These are phyloP conservation scores for Fraxinus ornus DNA, from an alignment of 305 asterid genomes.

Conservation along the genomic window DNA sequence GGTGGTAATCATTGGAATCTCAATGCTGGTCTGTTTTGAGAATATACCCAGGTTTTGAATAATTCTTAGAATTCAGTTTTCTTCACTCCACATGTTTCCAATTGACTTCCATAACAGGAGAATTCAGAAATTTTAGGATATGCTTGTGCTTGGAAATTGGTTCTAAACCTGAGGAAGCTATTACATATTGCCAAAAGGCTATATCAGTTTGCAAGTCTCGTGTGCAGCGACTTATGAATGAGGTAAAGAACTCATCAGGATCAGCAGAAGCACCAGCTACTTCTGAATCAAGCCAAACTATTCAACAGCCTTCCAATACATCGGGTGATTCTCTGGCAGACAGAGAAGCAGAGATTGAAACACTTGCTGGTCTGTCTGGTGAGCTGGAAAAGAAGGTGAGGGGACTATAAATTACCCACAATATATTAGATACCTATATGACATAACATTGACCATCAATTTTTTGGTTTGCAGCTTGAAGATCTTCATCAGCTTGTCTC, in stretches of 20 bases:
- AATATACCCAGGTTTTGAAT: not conserved
- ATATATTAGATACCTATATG: not conserved
- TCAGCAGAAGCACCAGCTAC: constrained; percentile 21
- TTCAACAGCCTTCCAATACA: constrained; percentile 40
- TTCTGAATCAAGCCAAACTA: constrained; percentile 29
- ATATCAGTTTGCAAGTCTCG: constrained; percentile 70
- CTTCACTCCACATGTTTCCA: not conserved
- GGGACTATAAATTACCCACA: not conserved
- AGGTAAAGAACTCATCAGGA: constrained; percentile 37
- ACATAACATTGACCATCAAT: not conserved
- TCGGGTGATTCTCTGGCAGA: constrained; percentile 37
- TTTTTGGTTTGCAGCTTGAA: constrained; percentile 62
- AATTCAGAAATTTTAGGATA: constrained; percentile 75
- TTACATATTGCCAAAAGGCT: constrained; percentile 85
- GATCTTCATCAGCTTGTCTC: constrained; percentile 77
- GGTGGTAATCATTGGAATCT: not conserved
- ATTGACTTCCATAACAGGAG: constrained; percentile 36
- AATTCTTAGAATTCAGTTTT: not conserved
- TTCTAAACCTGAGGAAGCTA: constrained; percentile 78
- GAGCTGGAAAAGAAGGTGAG: constrained; percentile 83
- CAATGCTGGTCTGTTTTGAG: not conserved
- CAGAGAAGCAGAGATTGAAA: constrained; percentile 66
- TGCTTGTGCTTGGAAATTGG: constrained; percentile 93
- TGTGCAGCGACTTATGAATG: constrained; percentile 52
- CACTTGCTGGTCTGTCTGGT: constrained; percentile 57